Percentiles rank a stretch among this genome's conserved stretches.
These are phyloP conservation scores for Candida smagusa DNA, from an alignment of 1,139 yeast genomes.

Conservation along the genomic window DNA sequence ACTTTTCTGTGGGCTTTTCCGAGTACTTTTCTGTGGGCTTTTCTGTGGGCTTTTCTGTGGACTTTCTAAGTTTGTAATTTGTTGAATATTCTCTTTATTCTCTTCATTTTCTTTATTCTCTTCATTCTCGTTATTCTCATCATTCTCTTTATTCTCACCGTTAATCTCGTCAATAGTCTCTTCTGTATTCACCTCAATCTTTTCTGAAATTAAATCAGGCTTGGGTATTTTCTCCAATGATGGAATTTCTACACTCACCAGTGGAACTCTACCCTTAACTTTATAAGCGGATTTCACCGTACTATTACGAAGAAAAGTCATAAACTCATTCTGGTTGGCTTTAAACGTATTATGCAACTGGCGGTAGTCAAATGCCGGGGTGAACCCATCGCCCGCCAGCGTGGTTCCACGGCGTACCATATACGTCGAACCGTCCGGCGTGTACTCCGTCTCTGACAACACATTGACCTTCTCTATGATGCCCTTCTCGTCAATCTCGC, in stretches of 20 bases:
- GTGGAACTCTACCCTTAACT: too few species aligned
- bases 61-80: too few species aligned
- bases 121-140: too few species aligned
- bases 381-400: conserved; percentile 14
- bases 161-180: background rate
- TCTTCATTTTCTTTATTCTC: background rate
- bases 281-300: conserved; percentile 21
- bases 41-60: background rate
- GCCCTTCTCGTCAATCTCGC: conserved; percentile 27
- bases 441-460: conserved; percentile 24
- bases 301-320: conserved; percentile 16
- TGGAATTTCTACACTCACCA: too few species aligned
- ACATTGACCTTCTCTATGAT: conserved; percentile 34
- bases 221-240: too few species aligned
- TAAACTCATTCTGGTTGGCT: conserved; percentile 25
- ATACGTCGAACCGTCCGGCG: conserved; percentile 4
- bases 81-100: too few species aligned
- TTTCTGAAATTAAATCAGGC: too few species aligned
- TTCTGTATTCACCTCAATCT: too few species aligned
- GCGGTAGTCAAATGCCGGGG: conserved; percentile 35
- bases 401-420: background rate
- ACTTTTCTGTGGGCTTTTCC: conserved; percentile 3
- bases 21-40: conserved; percentile 5
- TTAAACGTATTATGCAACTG: conserved; percentile 19
- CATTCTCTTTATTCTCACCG: background rate